phyloP scores from a whole-genome alignment of 73 alveolate species.

The Tetrahymena malaccensis region DNA sequence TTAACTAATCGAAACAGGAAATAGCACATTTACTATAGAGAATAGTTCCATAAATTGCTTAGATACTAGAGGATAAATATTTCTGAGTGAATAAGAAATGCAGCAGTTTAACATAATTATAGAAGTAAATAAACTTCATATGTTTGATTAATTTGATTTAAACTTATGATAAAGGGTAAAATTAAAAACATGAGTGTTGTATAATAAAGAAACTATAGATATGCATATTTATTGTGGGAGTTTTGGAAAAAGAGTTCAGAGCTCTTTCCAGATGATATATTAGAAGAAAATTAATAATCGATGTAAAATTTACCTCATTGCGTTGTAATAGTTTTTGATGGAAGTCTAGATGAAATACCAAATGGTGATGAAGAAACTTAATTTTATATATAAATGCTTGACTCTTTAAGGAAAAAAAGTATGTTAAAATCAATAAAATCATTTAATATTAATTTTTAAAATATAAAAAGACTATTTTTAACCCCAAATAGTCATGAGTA shows the following conservation, averaged over 20 bases:
- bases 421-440: not conserved
- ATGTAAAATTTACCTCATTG: not conserved
- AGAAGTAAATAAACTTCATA: not conserved
- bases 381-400: conserved; percentile 8
- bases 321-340: conserved; percentile 31
- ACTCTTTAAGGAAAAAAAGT: not conserved
- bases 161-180: conserved; percentile 5
- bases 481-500: conserved; percentile 21
- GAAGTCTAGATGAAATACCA: conserved; percentile 38
- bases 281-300: not conserved
- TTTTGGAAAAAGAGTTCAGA: conserved; percentile 33
- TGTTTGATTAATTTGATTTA: not conserved
- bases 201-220: conserved; percentile 23
- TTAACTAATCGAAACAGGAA: not conserved
- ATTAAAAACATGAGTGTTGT: conserved; percentile 26
- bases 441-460: not conserved
- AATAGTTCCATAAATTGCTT: not conserved
- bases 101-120: conserved; percentile 16
- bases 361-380: conserved; percentile 34
- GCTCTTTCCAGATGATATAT: conserved; percentile 18
- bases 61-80: conserved; percentile 32
- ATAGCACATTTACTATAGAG: not conserved
- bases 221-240: conserved; percentile 38
- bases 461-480: conserved; percentile 1
- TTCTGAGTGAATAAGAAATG: conserved; percentile 6